Conservation (phyloP, 2,329 filamentous ascomycete genomes). For the Fusarium cicatricum region DNA sequence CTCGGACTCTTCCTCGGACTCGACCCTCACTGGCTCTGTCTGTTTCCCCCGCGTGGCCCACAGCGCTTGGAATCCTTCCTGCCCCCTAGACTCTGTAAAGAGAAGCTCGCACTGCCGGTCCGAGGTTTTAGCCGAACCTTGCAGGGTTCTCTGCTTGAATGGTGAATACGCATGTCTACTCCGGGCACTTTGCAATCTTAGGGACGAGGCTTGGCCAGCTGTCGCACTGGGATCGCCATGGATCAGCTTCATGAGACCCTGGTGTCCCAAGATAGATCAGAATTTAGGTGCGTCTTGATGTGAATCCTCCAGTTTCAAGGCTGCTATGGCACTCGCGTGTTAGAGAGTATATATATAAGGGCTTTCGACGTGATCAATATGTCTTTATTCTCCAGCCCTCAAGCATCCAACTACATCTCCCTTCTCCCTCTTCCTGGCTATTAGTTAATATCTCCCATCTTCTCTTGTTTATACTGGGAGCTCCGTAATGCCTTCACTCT, state of each 20-base stretch:
- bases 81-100: neutral
- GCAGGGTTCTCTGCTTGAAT: neutral
- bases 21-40: no score
- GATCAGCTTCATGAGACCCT: neutral
- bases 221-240: neutral
- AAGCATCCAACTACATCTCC: neutral
- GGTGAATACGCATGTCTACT: no score
- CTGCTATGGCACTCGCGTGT: neutral
- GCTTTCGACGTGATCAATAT: neutral
- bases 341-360: constrained; percentile 27
- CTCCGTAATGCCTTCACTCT: constrained; percentile 26
- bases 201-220: neutral
- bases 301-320: neutral
- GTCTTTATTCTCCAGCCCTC: neutral
- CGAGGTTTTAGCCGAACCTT: constrained; percentile 21
- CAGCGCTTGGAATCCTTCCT: constrained; percentile 1
- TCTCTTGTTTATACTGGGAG: neutral
- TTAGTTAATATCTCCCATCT: neutral
- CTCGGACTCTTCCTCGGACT: constrained; percentile 35
- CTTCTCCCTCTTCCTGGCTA: neutral
- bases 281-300: neutral
- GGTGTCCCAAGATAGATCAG: neutral
- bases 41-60: no score
- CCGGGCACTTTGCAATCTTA: no score
- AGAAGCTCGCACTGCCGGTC: constrained; percentile 16